phyloP scores from a whole-genome alignment of 108 stramenopile species.

The Skeletonema potamos region DNA sequence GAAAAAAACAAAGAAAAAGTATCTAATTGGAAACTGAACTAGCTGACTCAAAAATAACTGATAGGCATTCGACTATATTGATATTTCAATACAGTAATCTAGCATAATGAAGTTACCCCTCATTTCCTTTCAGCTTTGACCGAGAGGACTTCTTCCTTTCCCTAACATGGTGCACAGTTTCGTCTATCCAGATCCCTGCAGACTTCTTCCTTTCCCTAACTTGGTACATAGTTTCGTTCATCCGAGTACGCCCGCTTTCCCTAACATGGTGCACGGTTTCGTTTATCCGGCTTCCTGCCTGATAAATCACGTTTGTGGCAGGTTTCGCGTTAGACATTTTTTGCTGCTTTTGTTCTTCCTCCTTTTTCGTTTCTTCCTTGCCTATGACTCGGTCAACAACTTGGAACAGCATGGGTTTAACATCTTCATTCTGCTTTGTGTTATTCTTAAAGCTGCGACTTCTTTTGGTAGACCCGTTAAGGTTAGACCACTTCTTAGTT shows the following conservation, averaged over 20 bases:
- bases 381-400: not conserved
- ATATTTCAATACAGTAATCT: no score
- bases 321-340: not conserved
- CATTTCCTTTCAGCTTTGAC: not conserved
- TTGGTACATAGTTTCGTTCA: no score
- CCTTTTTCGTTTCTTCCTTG: not conserved
- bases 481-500: not conserved
- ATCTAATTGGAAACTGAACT: not conserved
- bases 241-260: no score
- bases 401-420: not conserved
- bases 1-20: not conserved
- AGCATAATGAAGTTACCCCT: not conserved
- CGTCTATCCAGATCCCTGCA: not conserved
- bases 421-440: not conserved
- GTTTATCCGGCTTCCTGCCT: not conserved
- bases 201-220: not conserved
- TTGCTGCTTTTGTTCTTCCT: not conserved
- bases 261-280: not conserved
- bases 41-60: no score
- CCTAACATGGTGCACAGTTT: no score
- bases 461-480: not conserved
- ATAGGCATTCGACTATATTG: not conserved
- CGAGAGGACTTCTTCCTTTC: no score
- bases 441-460: not conserved
- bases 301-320: not conserved